These are phyloP conservation scores for Leccinum pallidistipes DNA, from an alignment of 1,284 basidiomycete genomes.

Conservation along the genomic window DNA sequence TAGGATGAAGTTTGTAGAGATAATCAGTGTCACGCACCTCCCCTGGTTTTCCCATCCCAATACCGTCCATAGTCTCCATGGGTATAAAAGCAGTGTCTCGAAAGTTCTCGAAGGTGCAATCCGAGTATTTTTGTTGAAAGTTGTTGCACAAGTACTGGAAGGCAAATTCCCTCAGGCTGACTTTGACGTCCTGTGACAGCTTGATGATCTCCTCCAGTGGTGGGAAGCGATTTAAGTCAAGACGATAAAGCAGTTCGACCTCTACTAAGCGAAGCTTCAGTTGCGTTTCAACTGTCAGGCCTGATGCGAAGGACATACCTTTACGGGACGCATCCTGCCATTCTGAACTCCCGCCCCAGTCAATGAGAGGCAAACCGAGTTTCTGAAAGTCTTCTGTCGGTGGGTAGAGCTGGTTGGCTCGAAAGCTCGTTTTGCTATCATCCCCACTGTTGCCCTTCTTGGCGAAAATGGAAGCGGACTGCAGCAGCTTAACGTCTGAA, in stretches of 20 bases:
- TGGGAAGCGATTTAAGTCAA: constrained; percentile 76
- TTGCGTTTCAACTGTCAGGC: constrained; percentile 3
- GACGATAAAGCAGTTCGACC: constrained; percentile 57
- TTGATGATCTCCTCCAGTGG: constrained; percentile 64
- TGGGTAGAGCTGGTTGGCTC: constrained; percentile 78
- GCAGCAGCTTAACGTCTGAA: constrained; percentile 35
- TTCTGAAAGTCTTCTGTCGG: constrained; percentile 71
- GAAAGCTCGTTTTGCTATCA: constrained; percentile 37
- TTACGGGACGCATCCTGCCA: constrained; percentile 53
- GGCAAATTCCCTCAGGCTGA: constrained; percentile 46
- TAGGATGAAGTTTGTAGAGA: too few relatives aligned
- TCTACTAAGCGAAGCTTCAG: not conserved
- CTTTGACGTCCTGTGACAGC: constrained; percentile 46
- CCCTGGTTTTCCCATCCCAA: constrained; percentile 59
- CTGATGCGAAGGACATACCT: not conserved
- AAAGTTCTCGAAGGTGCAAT: constrained; percentile 56
- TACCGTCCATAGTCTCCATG: constrained; percentile 48
- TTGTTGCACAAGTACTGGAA: constrained; percentile 78
- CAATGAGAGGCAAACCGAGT: constrained; percentile 77
- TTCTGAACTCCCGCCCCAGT: constrained; percentile 65
- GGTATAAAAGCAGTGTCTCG: constrained; percentile 75
- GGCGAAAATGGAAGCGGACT: constrained; percentile 74
- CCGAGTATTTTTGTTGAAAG: constrained; percentile 54
- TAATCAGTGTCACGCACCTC: constrained; percentile 40
- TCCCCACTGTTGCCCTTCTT: not conserved